Evolutionary conservation across 805 yeast genomes (phyloP).

Genomic region (Spathaspora hagerdaliae): DNA sequence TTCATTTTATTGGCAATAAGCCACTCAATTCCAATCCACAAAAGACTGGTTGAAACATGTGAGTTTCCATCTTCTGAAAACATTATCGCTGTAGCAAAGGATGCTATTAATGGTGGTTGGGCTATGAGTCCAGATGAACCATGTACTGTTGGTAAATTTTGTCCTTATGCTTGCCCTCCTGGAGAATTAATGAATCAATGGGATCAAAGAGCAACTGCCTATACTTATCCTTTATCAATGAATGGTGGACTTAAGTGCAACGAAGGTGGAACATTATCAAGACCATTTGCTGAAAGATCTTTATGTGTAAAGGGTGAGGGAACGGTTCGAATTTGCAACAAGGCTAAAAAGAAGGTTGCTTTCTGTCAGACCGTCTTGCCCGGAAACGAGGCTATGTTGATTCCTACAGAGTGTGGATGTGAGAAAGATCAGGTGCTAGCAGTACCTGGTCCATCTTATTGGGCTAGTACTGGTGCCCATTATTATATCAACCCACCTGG

Average conservation of each 20-base stretch:
- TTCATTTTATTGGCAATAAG: too few relatives aligned
- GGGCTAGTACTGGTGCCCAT: conserved; percentile 85
- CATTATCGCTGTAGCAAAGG: background rate
- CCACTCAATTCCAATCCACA: too few relatives aligned
- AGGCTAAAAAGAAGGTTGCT: conserved; percentile 59
- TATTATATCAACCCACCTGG: conserved; percentile 85
- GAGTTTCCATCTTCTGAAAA: too few relatives aligned
- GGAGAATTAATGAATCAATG: conserved; percentile 87
- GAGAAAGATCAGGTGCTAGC: conserved; percentile 56
- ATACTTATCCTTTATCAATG: conserved; percentile 72
- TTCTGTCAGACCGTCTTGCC: conserved; percentile 92
- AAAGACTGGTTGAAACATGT: too few relatives aligned
- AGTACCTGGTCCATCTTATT: conserved; percentile 81
- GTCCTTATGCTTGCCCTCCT: conserved; percentile 90
- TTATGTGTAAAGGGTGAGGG: conserved; percentile 80
- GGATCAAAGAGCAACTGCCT: conserved; percentile 73
- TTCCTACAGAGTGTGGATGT: conserved; percentile 68
- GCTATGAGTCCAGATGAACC: conserved; percentile 73
- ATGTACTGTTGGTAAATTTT: conserved; percentile 74
- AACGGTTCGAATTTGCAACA: conserved; percentile 61
- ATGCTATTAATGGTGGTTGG: conserved; percentile 75
- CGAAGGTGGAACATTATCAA: conserved; percentile 60
- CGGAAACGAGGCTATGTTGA: conserved; percentile 91
- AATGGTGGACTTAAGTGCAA: conserved; percentile 83
- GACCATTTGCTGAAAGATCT: conserved; percentile 51